Evolutionary conservation across 345 rosid species (phyloP).

Genomic region (Eucalyptus erythrocorys): DNA sequence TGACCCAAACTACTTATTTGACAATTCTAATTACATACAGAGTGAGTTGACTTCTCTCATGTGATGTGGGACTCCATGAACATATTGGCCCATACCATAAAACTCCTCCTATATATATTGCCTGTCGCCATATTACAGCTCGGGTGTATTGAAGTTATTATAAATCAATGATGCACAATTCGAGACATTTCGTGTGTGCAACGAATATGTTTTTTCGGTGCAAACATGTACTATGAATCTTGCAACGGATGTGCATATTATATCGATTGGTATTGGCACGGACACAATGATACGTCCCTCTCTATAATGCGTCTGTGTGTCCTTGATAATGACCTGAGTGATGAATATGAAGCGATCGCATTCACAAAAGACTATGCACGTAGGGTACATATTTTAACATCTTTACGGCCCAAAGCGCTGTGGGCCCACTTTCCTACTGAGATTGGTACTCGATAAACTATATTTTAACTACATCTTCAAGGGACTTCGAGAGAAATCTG

Average conservation of each 20-base stretch:
- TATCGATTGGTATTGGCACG: neutral
- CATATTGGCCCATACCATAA: fast-evolving
- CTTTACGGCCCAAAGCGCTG: neutral
- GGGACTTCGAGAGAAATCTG: neutral
- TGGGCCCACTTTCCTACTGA: neutral
- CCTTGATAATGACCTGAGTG: neutral
- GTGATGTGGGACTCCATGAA: neutral
- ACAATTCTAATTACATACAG: too few relatives aligned
- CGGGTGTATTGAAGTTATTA: fast-evolving
- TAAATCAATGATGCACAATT: neutral
- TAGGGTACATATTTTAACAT: neutral
- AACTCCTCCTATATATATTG: neutral
- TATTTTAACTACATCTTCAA: neutral
- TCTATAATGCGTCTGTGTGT: neutral
- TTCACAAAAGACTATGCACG: neutral
- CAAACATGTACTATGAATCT: neutral
- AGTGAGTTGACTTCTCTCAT: neutral
- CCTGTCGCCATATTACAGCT: neutral
- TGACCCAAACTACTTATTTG: fast-evolving
- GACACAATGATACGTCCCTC: neutral
- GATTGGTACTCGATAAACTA: neutral
- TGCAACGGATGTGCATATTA: neutral
- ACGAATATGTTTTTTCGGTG: neutral
- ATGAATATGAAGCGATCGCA: neutral
- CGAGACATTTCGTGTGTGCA: neutral